Base-by-base conservation (phyloP, 371 early-diverging fungal genomes). In the Saksenaea vasiformis region DNA sequence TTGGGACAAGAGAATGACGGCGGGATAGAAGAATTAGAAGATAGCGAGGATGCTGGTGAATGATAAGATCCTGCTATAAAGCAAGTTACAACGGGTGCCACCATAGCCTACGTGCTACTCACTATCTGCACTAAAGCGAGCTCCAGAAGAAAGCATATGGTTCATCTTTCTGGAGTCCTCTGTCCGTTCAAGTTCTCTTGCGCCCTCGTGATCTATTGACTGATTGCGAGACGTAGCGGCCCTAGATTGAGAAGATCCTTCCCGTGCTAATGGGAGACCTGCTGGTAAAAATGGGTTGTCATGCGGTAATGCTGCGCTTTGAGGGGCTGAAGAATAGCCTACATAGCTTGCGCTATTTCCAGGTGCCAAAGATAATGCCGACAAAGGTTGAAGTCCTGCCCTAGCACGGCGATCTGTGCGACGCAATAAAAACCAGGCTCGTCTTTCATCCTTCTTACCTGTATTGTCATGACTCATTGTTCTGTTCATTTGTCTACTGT, bases 391-490 rank as follows among this genome's bases (percentile, higher is more conserved):
- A 7, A 41, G 31, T 7, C 31, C 31, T 31, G 31, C 31, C 31
- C 31, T 31, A 31, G 31, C 2, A 31, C 31, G 31, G 7, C 31
- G 31, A 31, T 31, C 31, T 31, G 31, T 31, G 7, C 31, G 31
- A 31, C 31, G 31, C 31, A 31, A 31, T 31, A 31, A 31, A 31
- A 31, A 31, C 2, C 31, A 31, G 7, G 31, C 7, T 31, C n/a
- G 14, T 14, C 22, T 47, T 47, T n/a, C 2, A 17, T 60, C 55
- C 37, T 28, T 22, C 17, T 59, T 59, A 28, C 43, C 41, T 22
- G 61, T 36, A 36, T 61, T 66, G 14, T 67, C 62, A 15, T 67
- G 62, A 44, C 62, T 62, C 5, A 27, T 31, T 31, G 31, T 31
- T 31, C 31, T 31, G 31, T 7, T 31, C 31, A 31, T 31, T 31